phyloP scores from a whole-genome alignment of 805 yeast genomes.

The Komagataella kurtzmanii region DNA sequence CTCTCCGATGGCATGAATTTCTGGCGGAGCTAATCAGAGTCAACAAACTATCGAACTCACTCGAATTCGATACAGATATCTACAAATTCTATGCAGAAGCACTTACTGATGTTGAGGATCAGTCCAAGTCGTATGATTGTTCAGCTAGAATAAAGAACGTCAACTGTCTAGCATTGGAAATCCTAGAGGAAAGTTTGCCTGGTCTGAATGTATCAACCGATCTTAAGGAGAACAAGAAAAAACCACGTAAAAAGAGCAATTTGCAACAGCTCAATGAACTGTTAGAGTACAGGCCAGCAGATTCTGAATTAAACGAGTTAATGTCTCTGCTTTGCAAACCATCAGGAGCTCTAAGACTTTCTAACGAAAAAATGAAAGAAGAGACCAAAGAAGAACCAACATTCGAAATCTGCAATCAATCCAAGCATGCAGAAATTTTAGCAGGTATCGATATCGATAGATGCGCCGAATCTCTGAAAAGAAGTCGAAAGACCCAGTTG shows the following conservation, averaged over 20 bases:
- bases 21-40: background rate
- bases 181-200: background rate
- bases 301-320: background rate
- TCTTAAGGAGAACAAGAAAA: background rate
- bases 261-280: background rate
- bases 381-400: background rate
- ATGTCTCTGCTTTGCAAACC: background rate
- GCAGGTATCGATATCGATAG: constrained; percentile 1
- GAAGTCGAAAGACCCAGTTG: constrained; percentile 10
- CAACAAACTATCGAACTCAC: background rate
- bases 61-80: background rate
- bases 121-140: background rate
- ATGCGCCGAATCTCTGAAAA: background rate
- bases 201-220: background rate
- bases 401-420: background rate
- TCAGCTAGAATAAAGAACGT: background rate
- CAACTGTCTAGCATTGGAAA: background rate
- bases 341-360: background rate
- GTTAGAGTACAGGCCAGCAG: background rate
- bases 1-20: background rate
- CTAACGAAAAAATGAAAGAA: background rate
- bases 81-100: background rate
- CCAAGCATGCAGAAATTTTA: background rate
- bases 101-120: background rate
- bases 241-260: background rate